A percentile compares a stretch with the other conserved stretches of the same genome.
Evolutionary conservation across 2,329 filamentous ascomycete species (phyloP).

Genomic region (Helotiales sp.): DNA sequence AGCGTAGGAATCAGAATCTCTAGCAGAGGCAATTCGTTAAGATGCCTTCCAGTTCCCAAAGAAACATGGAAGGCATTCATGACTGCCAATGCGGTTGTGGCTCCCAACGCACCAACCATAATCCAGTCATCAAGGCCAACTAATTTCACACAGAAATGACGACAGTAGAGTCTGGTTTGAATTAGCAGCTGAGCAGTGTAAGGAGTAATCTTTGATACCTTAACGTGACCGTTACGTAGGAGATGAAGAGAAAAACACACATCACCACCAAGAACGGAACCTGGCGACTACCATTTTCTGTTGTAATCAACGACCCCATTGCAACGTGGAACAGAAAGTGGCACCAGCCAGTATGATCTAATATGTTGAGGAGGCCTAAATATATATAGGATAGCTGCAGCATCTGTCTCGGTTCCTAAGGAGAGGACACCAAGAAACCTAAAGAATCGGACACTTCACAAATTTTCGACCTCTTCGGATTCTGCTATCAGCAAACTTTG

Average conservation of each 20-base stretch:
- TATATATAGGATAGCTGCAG: background rate
- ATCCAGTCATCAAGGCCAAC: constrained; percentile 11
- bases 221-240: background rate
- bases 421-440: too few relatives aligned
- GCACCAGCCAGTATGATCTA: background rate
- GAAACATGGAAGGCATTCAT: background rate
- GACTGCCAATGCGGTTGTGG: background rate
- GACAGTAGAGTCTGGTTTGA: background rate
- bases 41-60: constrained; percentile 1
- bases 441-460: background rate
- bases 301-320: constrained; percentile 1
- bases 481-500: background rate
- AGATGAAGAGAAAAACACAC: background rate
- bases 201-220: background rate
- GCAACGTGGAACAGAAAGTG: background rate
- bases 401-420: background rate
- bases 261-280: background rate
- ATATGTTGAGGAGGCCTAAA: background rate
- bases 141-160: background rate
- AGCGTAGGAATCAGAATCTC: background rate
- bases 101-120: background rate
- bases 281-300: constrained; percentile 6
- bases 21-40: background rate
- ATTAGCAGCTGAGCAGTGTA: background rate
- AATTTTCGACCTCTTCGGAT: background rate